phyloP scores from a whole-genome alignment of 345 rosid genomes.

The Hevea brasiliensis region DNA sequence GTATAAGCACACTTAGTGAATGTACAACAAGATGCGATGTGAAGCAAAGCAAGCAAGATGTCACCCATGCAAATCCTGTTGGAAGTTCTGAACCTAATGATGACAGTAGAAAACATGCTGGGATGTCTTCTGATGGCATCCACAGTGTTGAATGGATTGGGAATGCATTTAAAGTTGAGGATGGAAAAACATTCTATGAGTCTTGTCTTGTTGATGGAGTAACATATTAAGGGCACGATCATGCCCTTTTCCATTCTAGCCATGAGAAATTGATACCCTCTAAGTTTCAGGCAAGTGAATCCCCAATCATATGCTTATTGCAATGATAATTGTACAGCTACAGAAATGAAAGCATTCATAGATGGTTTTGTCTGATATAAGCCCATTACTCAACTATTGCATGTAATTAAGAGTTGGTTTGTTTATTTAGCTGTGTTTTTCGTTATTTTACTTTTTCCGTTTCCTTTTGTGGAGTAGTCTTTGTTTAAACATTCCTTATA shows the following conservation, averaged over 20 bases:
- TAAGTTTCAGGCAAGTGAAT: slow-evolving; percentile 55
- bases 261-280: slow-evolving; percentile 46
- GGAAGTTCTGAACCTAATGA: slow-evolving; percentile 28
- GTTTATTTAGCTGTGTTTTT: neutral
- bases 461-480: neutral
- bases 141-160: slow-evolving; percentile 47
- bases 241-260: slow-evolving; percentile 49
- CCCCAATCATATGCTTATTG: neutral
- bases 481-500: neutral
- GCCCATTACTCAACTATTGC: neutral
- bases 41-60: slow-evolving; percentile 31
- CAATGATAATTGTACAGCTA: neutral
- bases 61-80: slow-evolving; percentile 24
- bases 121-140: slow-evolving; percentile 26
- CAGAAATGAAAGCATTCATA: neutral
- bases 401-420: neutral
- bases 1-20: slow-evolving; percentile 18
- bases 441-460: neutral
- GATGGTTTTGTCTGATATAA: neutral
- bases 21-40: slow-evolving; percentile 11
- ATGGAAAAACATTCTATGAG: slow-evolving; percentile 48
- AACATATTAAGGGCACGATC: slow-evolving; percentile 54
- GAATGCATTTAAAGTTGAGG: slow-evolving; percentile 31
- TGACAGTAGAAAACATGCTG: slow-evolving; percentile 13
- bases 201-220: slow-evolving; percentile 55